Evolutionary conservation across 306 rosid genomes (phyloP).

Genomic region (Ammopiptanthus mongolicus): DNA sequence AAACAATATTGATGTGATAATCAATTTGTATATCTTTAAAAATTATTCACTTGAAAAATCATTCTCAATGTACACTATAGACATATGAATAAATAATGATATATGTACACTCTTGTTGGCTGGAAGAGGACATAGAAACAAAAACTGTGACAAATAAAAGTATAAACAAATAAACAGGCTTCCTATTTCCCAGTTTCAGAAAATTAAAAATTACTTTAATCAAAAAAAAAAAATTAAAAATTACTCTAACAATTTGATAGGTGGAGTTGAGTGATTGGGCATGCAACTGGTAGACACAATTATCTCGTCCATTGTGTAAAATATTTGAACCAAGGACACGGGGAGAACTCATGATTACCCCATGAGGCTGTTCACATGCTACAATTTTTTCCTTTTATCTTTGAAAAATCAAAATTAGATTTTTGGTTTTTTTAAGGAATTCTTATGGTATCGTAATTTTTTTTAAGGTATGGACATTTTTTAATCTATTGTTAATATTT

Average conservation of each 20-base stretch:
- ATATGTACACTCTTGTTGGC: not conserved
- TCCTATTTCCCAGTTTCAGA: not conserved
- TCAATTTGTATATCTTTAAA: not conserved
- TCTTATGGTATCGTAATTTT: too few species aligned
- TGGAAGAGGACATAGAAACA: not conserved
- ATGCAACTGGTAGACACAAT: not conserved
- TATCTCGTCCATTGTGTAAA: not conserved
- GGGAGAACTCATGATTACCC: constrained; percentile 23
- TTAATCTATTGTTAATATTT: too few species aligned
- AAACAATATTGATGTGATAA: not conserved
- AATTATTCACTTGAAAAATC: not conserved
- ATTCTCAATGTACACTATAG: not conserved
- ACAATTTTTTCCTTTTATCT: not conserved
- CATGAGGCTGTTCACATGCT: constrained; percentile 28
- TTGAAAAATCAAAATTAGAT: too few species aligned
- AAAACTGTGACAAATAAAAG: not conserved
- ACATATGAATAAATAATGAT: too few species aligned
- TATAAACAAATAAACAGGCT: not conserved
- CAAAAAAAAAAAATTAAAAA: too few species aligned
- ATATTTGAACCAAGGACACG: constrained; percentile 12
- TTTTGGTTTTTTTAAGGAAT: too few species aligned
- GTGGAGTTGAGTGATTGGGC: not conserved
- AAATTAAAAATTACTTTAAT: too few species aligned
- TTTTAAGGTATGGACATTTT: too few species aligned
- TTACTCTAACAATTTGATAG: not conserved